Evolutionary conservation across 1,284 basidiomycete genomes (phyloP).

Genomic region (Ceratobasidium papillatum): DNA sequence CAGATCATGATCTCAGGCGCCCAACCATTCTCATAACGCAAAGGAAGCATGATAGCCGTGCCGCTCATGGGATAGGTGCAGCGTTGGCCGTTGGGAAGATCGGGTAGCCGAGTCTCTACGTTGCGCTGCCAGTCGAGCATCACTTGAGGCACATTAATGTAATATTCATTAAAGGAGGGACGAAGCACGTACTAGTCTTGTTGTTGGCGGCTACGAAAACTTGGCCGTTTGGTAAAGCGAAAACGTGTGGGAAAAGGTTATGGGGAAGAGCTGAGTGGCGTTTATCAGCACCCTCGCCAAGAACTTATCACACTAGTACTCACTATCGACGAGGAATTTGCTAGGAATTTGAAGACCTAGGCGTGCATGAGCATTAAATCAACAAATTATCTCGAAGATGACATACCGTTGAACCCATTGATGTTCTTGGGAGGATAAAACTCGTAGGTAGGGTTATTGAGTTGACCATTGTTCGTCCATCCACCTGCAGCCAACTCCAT

Average conservation of each 20-base stretch:
- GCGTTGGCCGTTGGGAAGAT: constrained; percentile 62
- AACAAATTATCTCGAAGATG: background rate
- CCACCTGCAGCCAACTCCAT: constrained; percentile 65
- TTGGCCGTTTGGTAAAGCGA: constrained; percentile 46
- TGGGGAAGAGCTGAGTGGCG: constrained; percentile 35
- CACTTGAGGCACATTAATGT: constrained; percentile 48
- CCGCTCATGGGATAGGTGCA: constrained; percentile 60
- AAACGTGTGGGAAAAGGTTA: constrained; percentile 50
- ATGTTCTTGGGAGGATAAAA: constrained; percentile 48
- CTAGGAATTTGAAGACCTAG: constrained; percentile 20
- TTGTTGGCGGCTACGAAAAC: constrained; percentile 49
- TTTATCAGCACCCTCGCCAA: background rate
- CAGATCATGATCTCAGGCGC: constrained; percentile 62
- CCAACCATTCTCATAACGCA: constrained; percentile 57
- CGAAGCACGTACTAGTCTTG: constrained; percentile 38
- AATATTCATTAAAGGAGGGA: background rate
- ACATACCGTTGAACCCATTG: constrained; percentile 45
- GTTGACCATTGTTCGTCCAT: constrained; percentile 81
- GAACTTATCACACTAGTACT: constrained; percentile 2
- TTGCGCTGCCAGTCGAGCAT: constrained; percentile 60
- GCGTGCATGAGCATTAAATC: background rate
- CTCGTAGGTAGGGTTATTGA: constrained; percentile 52
- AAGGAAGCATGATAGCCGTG: constrained; percentile 60
- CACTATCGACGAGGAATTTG: constrained; percentile 49
- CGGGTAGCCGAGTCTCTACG: constrained; percentile 56